A percentile compares a stretch with the other conserved stretches of the same genome.
These are phyloP conservation scores for Daldinia concentrica DNA, from an alignment of 495 filamentous ascomycete genomes.

Conservation along the genomic window DNA sequence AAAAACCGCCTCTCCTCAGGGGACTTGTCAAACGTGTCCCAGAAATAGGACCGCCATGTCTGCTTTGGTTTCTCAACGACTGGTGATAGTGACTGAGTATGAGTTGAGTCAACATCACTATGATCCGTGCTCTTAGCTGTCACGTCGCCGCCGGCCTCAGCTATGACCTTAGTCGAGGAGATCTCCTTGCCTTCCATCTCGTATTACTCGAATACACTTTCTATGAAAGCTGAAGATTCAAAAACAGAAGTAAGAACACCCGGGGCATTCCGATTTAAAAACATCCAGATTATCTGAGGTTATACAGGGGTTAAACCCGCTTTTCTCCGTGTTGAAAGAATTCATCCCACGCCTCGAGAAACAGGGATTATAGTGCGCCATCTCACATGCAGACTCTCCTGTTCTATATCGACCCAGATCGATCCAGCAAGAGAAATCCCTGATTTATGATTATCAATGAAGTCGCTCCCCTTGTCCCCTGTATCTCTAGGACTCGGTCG, in stretches of 20 bases:
- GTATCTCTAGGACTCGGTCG: background rate
- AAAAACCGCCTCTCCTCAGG: slow-evolving; percentile 67
- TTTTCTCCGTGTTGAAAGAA: slow-evolving; percentile 1
- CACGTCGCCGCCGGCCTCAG: slow-evolving; percentile 46
- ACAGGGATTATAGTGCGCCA: background rate
- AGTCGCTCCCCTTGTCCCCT: background rate
- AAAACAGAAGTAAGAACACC: background rate
- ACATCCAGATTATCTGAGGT: background rate
- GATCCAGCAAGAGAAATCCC: background rate
- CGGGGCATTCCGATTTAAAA: slow-evolving; percentile 23
- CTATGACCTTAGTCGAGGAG: slow-evolving; percentile 32
- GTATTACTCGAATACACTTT: background rate
- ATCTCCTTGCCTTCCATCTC: slow-evolving; percentile 33
- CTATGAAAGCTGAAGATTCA: background rate
- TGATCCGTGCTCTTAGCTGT: slow-evolving; percentile 16
- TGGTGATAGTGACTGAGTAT: slow-evolving; percentile 13
- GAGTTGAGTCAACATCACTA: slow-evolving; percentile 26
- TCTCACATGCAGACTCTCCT: slow-evolving; percentile 21
- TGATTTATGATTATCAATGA: slow-evolving; percentile 11
- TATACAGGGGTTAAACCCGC: slow-evolving; percentile 16
- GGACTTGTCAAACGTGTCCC: slow-evolving; percentile 70
- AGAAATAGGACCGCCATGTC: slow-evolving; percentile 57
- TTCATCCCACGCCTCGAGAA: slow-evolving; percentile 15
- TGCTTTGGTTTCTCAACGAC: slow-evolving; percentile 40
- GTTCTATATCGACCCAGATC: slow-evolving; percentile 27